Evolutionary conservation across 2,329 filamentous ascomycete species (phyloP).

Genomic region (Nannizzia gypsea): DNA sequence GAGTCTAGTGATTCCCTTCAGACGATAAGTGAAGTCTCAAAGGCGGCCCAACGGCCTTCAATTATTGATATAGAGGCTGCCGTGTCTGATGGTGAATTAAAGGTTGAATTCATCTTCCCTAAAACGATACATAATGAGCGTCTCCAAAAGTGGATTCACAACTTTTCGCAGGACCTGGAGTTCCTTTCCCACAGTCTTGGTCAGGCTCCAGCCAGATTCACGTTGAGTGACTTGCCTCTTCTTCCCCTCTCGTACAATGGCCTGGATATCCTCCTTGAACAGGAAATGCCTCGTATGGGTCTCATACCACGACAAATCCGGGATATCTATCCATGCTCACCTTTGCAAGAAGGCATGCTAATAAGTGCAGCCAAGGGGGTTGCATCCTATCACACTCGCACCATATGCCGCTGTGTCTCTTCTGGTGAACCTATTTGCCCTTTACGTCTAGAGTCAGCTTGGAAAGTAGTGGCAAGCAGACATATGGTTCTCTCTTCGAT

Average conservation of each 20-base stretch:
- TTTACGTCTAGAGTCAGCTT: not conserved
- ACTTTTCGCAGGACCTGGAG: conserved; percentile 26
- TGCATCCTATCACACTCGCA: not conserved
- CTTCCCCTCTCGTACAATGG: conserved; percentile 33
- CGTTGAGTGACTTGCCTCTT: conserved; percentile 35
- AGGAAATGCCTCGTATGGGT: conserved; percentile 27
- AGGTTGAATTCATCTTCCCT: conserved; percentile 35
- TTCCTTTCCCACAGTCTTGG: conserved; percentile 20
- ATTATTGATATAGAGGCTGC: conserved; percentile 33
- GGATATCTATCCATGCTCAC: conserved; percentile 21
- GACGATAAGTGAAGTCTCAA: conserved; percentile 26
- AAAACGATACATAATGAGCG: conserved; percentile 41
- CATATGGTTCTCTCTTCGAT: conserved; percentile 27
- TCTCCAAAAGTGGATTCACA: conserved; percentile 32
- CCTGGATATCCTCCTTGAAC: conserved; percentile 26
- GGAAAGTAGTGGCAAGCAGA: conserved; percentile 6
- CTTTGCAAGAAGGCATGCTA: conserved; percentile 7
- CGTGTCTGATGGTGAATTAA: conserved; percentile 40
- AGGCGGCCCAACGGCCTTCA: conserved; percentile 32
- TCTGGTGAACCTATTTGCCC: not conserved
- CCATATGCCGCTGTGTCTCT: not conserved
- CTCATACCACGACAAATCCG: conserved; percentile 26
- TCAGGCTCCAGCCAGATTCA: conserved; percentile 18
- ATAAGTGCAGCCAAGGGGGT: not conserved
- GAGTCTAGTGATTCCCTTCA: not conserved